These are phyloP conservation scores for Lagenidium sp. DNA, from an alignment of 352 stramenopile species.

Conservation along the genomic window DNA sequence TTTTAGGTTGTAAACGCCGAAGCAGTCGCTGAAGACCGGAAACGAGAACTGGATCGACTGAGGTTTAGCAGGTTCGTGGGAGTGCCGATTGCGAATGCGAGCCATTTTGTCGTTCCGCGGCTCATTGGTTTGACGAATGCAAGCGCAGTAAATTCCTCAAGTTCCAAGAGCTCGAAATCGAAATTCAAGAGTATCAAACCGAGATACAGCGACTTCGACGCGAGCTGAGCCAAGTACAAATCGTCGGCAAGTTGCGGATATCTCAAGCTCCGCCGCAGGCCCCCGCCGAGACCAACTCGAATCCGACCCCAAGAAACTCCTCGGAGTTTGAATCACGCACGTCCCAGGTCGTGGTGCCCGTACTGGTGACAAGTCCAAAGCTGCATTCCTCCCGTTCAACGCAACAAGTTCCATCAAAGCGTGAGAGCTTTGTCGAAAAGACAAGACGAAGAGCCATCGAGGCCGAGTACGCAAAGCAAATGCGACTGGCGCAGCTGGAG, in stretches of 20 bases:
- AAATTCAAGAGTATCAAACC: conserved; percentile 44
- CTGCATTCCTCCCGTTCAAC: too few species aligned
- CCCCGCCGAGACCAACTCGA: not conserved
- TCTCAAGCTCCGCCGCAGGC: conserved; percentile 1
- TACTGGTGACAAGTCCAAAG: too few species aligned
- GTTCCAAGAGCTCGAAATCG: conserved; percentile 48
- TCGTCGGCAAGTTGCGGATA: conserved; percentile 44
- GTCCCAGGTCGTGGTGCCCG: too few species aligned
- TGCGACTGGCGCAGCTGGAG: conserved; percentile 55
- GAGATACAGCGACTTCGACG: conserved; percentile 43
- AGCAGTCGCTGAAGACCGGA: conserved; percentile 44
- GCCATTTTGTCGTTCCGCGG: too few species aligned
- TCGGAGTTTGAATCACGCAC: not conserved
- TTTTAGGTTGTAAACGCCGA: conserved; percentile 36
- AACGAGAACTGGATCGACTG: conserved; percentile 38
- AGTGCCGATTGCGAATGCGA: too few species aligned
- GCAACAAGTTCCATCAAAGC: conserved; percentile 6
- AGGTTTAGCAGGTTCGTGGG: conserved; percentile 38
- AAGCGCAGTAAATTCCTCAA: conserved; percentile 62
- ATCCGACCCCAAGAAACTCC: not conserved
- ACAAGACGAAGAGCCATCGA: conserved; percentile 39
- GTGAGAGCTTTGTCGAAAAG: conserved; percentile 50
- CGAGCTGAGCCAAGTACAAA: conserved; percentile 13
- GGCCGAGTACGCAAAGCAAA: conserved; percentile 56
- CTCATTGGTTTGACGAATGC: not conserved